Evolutionary conservation across 2,329 filamentous ascomycete genomes (phyloP), one percentile per base, ranked within the genome.

Genomic region (Sarocladiaceae sp.): DNA sequence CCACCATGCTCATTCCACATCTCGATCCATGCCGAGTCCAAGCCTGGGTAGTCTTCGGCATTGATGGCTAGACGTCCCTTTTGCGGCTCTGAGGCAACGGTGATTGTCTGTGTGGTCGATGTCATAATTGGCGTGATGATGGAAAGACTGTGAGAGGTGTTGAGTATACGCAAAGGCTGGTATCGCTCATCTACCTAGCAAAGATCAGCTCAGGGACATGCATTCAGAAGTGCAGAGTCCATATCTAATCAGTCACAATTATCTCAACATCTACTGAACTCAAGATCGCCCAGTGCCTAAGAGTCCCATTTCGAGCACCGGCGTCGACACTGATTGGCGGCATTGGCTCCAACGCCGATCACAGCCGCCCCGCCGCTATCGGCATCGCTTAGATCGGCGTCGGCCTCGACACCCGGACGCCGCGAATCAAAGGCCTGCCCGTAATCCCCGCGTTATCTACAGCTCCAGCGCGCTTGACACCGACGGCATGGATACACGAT

Each of bases 21-120:
- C 13, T 48, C 26, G 12, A 51, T 44, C 56, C 58, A 62, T 52
- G 60, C 51, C 2, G 47, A 44, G 42, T 62, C 57, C 5, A 62
- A 44, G 0, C 54, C 55, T 1, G 29, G 27, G 13, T 50, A 55
- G 13, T 51, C 43, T 5, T 46, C 26, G 5, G 40, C 4, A 15
- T 29, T 18, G 37, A 41, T 41, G 21, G 37, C 37, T 15, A 41
- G 24, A 19, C 37, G 37, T 6, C 37, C 37, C n/a, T 41, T 41
- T 12, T 41, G 37, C 4, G 26, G 37, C 19, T 18, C 37, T 11
- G 37, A 15, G 4, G 37, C 23, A 27, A 29, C 23, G 5, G 37
- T 41, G 21, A 29, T 16, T 9, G 37, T 41, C 24, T 41, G 23
- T 29, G 37, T 41, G 4, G n/a, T n/a, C n/a, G 37, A 35, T 4